Percentiles rank a stretch among this genome's conserved stretches.
phyloP scores from a whole-genome alignment of 495 filamentous ascomycete species.

The Penicillium lividum region DNA sequence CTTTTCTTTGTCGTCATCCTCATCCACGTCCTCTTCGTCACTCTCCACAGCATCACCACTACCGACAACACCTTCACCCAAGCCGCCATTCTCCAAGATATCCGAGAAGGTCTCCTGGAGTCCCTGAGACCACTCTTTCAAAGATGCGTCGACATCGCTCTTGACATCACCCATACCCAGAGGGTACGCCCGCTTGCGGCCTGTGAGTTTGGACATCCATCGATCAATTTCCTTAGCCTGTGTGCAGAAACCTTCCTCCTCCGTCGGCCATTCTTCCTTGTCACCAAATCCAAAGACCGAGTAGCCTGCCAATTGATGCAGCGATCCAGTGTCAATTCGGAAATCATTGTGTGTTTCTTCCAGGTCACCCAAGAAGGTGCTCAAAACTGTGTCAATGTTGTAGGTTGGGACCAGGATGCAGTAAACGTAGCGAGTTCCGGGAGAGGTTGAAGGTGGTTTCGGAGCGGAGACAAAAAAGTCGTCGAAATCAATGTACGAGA shows the following conservation, averaged over 20 bases:
- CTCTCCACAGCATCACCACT: slow-evolving; percentile 84
- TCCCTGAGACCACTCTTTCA: slow-evolving; percentile 77
- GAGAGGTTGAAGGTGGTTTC: slow-evolving; percentile 50
- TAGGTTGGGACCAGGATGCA: slow-evolving; percentile 82
- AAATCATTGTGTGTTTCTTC: slow-evolving; percentile 94
- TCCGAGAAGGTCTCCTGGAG: slow-evolving; percentile 71
- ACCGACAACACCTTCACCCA: slow-evolving; percentile 78
- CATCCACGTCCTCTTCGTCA: slow-evolving; percentile 67
- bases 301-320: slow-evolving; percentile 77
- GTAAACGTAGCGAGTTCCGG: slow-evolving; percentile 68
- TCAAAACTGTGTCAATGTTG: slow-evolving; percentile 86
- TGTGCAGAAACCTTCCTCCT: slow-evolving; percentile 86
- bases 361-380: slow-evolving; percentile 78
- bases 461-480: slow-evolving; percentile 76
- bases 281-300: slow-evolving; percentile 95
- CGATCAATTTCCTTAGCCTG: slow-evolving; percentile 87
- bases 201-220: slow-evolving; percentile 93
- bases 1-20: slow-evolving; percentile 39
- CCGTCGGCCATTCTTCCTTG: slow-evolving; percentile 84
- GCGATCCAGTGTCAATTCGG: slow-evolving; percentile 84
- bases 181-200: slow-evolving; percentile 76
- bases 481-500: slow-evolving; percentile 85
- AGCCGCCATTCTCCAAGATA: slow-evolving; percentile 57
- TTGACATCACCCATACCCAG: slow-evolving; percentile 87
- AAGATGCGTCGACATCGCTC: slow-evolving; percentile 59